Base-by-base conservation (phyloP, 2,329 filamentous ascomycete species). In the Graphilbum ipis-grandicollis region DNA sequence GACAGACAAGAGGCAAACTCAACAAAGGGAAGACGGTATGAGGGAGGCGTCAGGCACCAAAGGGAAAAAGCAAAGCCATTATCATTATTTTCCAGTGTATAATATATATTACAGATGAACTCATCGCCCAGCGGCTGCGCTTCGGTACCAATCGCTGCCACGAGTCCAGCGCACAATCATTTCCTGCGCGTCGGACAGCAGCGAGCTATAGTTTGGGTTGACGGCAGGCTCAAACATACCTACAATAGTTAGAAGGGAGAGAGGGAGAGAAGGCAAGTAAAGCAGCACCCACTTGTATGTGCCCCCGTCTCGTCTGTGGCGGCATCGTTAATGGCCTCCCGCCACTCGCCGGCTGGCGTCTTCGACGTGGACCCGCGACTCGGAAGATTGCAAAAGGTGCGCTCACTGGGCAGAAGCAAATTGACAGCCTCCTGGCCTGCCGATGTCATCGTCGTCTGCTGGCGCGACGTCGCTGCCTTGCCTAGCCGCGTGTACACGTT, bases 401-500 rank as follows among this genome's bases (percentile, higher is more conserved):
- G 68, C 43, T 86, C 66, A 35, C 67, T 71, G 1, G 77, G 76
- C 15, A 80, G 55, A 26, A 82, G 66, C 21, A 6, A 12, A 25
- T 7, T 19, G 8, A 15, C 15, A 10, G 31, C 12, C 12, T 12
- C 21, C 19, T 12, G 5, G 25, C 2, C 28, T 12, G 21, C n/a
- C 9, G 5, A n/a, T n/a, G 8, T 14, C n/a, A 19, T 15, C 19
- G 23, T n/a, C 22, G 31, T 25, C 18, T 10, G 9, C 18, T 15
- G 10, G n/a, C n/a, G n/a, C n/a, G n/a, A n/a, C n/a, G n/a, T n/a
- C 17, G 40, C 42, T 13, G 71, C 75, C 48, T 69, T 66, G 2
- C 85, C 86, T 19, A 98, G 70, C 21, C 77, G 69, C 5, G 84
- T 93, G 56, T 93, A 94, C 40, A 94, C 65, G 51, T 94, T 90